These are phyloP conservation scores for Fereydounia khargensis DNA, from an alignment of 1,284 basidiomycete genomes.

Conservation along the genomic window DNA sequence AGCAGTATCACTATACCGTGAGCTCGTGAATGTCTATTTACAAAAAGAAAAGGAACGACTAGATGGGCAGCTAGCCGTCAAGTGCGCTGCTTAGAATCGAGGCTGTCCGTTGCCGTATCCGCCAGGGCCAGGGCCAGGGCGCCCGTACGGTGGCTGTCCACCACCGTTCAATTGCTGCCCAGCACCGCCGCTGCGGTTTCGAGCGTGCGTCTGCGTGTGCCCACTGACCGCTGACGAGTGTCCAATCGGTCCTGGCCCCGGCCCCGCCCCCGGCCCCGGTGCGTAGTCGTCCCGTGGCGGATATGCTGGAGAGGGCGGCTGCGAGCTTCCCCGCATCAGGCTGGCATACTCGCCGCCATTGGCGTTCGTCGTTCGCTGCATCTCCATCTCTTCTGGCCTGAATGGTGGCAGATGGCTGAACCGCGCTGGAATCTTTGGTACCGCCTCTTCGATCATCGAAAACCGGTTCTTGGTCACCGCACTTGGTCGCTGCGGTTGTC, in stretches of 20 bases:
- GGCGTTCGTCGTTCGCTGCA: conserved; percentile 29
- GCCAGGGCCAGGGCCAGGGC: too few species aligned
- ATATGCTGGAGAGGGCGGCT: conserved; percentile 22
- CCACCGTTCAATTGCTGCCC: not conserved
- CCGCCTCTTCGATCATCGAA: conserved; percentile 25
- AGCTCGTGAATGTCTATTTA: not conserved
- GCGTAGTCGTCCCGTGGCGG: conserved; percentile 5
- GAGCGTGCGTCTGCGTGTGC: conserved; percentile 9
- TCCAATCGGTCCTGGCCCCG: conserved; percentile 6
- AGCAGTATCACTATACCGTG: too few species aligned
- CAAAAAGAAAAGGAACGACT: not conserved
- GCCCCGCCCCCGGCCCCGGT: not conserved
- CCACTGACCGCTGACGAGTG: conserved; percentile 30
- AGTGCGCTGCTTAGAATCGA: not conserved
- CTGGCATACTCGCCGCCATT: conserved; percentile 36
- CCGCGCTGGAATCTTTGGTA: conserved; percentile 31
- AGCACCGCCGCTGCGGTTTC: conserved; percentile 5
- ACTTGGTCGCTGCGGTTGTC: conserved; percentile 20
- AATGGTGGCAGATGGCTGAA: conserved; percentile 6
- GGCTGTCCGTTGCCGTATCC: not conserved
- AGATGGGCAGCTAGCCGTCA: not conserved
- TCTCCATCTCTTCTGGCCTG: conserved; percentile 26
- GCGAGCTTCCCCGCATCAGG: conserved; percentile 26
- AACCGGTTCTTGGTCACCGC: conserved; percentile 18
- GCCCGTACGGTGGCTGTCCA: too few species aligned